Percentiles rank a stretch among this genome's conserved stretches.
Evolutionary conservation across 805 yeast genomes (phyloP).

Genomic region (Wickerhamomyces canadensis): DNA sequence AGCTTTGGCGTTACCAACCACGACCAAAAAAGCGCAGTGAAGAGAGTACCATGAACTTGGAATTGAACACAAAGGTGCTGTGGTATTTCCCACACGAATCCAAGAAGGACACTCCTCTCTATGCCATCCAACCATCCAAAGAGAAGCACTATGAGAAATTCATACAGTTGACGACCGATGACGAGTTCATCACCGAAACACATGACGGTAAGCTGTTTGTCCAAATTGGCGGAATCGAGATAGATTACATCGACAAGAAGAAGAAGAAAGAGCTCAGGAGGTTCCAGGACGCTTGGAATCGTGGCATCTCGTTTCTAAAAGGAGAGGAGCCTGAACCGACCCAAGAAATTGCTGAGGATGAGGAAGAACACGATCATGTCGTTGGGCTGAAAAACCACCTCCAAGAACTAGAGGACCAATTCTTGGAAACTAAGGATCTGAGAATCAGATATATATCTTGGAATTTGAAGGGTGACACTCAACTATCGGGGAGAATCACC

Average conservation of each 20-base stretch:
- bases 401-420: conserved; percentile 9
- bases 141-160: conserved; percentile 11
- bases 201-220: conserved; percentile 1
- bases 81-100: conserved; percentile 25
- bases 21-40: too few species aligned
- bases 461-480: conserved; percentile 30
- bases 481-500: background rate
- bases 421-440: conserved; percentile 15
- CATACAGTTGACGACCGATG: conserved; percentile 12
- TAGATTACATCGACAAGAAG: background rate
- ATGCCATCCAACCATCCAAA: conserved; percentile 15
- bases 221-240: conserved; percentile 3
- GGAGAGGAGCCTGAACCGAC: background rate
- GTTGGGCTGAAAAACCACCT: conserved; percentile 13
- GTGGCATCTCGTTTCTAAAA: background rate
- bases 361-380: background rate
- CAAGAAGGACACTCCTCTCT: conserved; percentile 22
- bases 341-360: background rate
- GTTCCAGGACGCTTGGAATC: background rate
- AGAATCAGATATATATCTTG: conserved; percentile 30
- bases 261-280: background rate
- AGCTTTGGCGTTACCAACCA: too few species aligned
- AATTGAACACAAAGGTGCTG: conserved; percentile 11
- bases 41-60: conserved; percentile 11
- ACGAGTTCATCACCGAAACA: conserved; percentile 3